Conservation (phyloP, 257 asterid genomes). For the Ilex asprella region DNA sequence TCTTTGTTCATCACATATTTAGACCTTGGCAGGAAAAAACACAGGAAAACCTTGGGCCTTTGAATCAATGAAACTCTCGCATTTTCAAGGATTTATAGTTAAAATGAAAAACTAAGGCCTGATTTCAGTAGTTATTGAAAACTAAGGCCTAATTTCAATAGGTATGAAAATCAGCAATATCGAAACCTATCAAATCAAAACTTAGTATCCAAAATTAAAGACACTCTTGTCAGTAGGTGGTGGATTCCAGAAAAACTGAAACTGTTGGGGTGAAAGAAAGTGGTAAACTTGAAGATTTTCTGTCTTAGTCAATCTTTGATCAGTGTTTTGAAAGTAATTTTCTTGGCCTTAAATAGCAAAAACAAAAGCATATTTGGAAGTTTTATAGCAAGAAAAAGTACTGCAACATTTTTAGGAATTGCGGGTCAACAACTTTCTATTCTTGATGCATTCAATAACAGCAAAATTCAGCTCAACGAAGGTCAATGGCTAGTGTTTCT, state of each 20-base stretch:
- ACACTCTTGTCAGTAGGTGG: no score
- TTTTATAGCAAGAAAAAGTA: neutral
- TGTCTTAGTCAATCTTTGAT: neutral
- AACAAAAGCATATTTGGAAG: neutral
- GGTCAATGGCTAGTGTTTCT: neutral
- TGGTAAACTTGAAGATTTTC: no score
- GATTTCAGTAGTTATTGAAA: no score
- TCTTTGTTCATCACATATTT: constrained; percentile 14
- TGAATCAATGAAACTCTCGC: no score
- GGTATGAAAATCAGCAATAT: no score
- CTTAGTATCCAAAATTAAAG: no score
- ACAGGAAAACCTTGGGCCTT: neutral
- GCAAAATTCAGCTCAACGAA: neutral
- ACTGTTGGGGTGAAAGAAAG: no score
- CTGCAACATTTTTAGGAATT: neutral
- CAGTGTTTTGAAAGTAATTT: neutral
- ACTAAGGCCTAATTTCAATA: no score
- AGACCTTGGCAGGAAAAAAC: neutral
- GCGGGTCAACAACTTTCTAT: no score
- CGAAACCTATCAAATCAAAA: no score
- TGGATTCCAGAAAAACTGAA: no score
- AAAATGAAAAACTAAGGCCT: neutral
- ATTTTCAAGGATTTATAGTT: neutral
- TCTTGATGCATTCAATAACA: neutral
- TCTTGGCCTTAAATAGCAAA: neutral